phyloP scores from a whole-genome alignment of 2,329 filamentous ascomycete genomes.

The Apiospora rasikravindrae region DNA sequence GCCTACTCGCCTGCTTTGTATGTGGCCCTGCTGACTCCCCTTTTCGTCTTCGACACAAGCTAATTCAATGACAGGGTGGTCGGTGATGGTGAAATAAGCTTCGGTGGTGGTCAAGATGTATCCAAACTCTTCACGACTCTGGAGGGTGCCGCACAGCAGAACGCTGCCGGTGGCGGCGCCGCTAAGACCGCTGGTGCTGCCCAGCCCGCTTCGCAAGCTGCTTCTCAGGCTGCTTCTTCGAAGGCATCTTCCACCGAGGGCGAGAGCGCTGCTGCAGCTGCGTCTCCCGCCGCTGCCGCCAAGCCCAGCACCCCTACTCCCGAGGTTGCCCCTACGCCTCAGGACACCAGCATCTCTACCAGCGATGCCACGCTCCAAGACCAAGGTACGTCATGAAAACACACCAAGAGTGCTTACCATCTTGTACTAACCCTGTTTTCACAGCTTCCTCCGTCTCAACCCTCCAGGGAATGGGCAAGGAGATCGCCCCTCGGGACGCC shows the following conservation, averaged over 20 bases:
- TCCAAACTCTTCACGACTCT: conserved; percentile 51
- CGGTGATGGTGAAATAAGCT: conserved; percentile 42
- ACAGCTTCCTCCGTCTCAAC: conserved; percentile 47
- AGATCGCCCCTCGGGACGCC: conserved; percentile 49
- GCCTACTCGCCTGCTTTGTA: conserved; percentile 52
- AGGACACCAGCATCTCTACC: conserved; percentile 24
- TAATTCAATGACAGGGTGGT: conserved; percentile 37
- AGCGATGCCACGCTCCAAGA: conserved; percentile 41
- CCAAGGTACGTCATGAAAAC: conserved; percentile 38
- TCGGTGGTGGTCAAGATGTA: conserved; percentile 50
- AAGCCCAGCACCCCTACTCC: conserved; percentile 31
- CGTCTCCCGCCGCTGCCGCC: conserved; percentile 21
- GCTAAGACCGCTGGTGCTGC: conserved; percentile 31
- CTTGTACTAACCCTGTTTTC: conserved; percentile 26
- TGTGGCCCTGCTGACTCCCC: conserved; percentile 23
- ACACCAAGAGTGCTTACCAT: neutral
- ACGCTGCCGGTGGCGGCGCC: conserved; percentile 35
- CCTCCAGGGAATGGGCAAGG: conserved; percentile 55
- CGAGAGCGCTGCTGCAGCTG: conserved; percentile 27
- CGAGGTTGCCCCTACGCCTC: conserved; percentile 16
- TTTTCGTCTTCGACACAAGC: neutral
- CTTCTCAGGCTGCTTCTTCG: conserved; percentile 19
- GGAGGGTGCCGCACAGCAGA: conserved; percentile 49
- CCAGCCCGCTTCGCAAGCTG: conserved; percentile 29
- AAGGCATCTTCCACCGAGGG: neutral